phyloP scores from a whole-genome alignment of 768 basidiomycete species.

The Kwoniella newhampshirensis region DNA sequence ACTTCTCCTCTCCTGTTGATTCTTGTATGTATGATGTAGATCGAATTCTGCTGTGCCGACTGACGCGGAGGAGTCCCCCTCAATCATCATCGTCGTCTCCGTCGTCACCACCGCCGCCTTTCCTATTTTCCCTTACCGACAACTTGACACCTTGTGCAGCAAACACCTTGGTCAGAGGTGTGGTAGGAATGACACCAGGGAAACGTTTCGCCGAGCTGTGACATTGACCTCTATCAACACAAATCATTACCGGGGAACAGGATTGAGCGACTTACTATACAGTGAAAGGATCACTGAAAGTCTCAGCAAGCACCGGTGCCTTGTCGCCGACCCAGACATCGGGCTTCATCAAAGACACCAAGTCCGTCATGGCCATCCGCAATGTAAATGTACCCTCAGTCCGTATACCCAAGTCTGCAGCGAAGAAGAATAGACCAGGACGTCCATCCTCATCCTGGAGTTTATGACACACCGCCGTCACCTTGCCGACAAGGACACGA shows the following conservation, averaged over 20 bases:
- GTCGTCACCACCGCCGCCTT: conserved; percentile 9
- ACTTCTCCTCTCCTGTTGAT: too few species aligned
- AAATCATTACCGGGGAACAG: too few species aligned
- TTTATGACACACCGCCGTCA: conserved; percentile 80
- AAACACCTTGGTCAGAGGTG: conserved; percentile 41
- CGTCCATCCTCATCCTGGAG: conserved; percentile 80
- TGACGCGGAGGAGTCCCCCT: too few species aligned
- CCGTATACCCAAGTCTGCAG: conserved; percentile 88
- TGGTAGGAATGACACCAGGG: conserved; percentile 68
- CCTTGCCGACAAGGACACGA: conserved; percentile 83
- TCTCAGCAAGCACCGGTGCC: conserved; percentile 74
- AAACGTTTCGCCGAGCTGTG: conserved; percentile 80
- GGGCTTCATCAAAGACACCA: conserved; percentile 66
- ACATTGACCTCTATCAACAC: too few species aligned
- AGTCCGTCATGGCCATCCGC: conserved; percentile 81
- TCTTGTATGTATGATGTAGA: too few species aligned
- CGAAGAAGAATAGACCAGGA: conserved; percentile 88
- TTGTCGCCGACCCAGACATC: conserved; percentile 11
- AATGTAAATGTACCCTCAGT: conserved; percentile 90
- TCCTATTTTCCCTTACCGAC: conserved; percentile 22
- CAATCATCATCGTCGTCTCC: conserved; percentile 14
- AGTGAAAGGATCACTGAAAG: conserved; percentile 76
- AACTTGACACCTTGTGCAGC: conserved; percentile 39
- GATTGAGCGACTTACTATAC: conserved; percentile 59
- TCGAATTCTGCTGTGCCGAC: too few species aligned